Percentiles rank a stretch among this genome's conserved stretches.
Evolutionary conservation across 495 filamentous ascomycete genomes (phyloP).

Genomic region (Halenospora varia): DNA sequence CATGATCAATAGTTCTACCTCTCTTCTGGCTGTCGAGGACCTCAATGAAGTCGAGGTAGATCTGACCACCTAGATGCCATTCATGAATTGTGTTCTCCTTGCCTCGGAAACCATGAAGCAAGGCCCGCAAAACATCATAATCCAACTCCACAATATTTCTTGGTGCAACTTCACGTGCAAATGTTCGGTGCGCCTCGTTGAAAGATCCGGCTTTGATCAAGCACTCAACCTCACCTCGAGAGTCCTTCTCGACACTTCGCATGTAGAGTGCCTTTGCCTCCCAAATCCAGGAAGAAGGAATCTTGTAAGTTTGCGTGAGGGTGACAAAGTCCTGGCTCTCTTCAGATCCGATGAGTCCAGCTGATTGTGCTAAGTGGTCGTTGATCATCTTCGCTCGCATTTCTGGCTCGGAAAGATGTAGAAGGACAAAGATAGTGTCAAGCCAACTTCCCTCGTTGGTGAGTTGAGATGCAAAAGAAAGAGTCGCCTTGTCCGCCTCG

Average conservation of each 20-base stretch:
- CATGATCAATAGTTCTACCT: conserved; percentile 25
- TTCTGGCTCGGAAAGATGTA: conserved; percentile 64
- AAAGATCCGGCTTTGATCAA: conserved; percentile 72
- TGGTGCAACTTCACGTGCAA: conserved; percentile 74
- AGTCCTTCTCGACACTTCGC: conserved; percentile 59
- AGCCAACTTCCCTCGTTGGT: conserved; percentile 63
- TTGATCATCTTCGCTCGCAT: conserved; percentile 64
- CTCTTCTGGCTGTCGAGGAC: conserved; percentile 35
- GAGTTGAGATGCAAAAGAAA: conserved; percentile 70
- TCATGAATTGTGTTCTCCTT: conserved; percentile 37
- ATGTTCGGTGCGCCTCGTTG: conserved; percentile 78
- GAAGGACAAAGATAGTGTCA: conserved; percentile 66
- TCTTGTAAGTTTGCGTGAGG: conserved; percentile 54
- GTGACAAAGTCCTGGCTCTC: conserved; percentile 52
- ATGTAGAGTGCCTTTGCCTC: conserved; percentile 82
- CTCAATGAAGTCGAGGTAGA: conserved; percentile 79
- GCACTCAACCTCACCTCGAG: conserved; percentile 63
- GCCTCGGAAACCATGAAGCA: conserved; percentile 64
- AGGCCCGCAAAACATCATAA: conserved; percentile 54
- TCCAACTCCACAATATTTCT: conserved; percentile 74
- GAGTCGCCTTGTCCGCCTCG: conserved; percentile 60
- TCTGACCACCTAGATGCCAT: conserved; percentile 75
- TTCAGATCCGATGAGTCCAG: conserved; percentile 46
- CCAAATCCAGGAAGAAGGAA: conserved; percentile 78
- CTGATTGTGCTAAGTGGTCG: conserved; percentile 64